Evolutionary conservation across 495 filamentous ascomycete species (phyloP).

Genomic region (Xylaria flabelliformis): DNA sequence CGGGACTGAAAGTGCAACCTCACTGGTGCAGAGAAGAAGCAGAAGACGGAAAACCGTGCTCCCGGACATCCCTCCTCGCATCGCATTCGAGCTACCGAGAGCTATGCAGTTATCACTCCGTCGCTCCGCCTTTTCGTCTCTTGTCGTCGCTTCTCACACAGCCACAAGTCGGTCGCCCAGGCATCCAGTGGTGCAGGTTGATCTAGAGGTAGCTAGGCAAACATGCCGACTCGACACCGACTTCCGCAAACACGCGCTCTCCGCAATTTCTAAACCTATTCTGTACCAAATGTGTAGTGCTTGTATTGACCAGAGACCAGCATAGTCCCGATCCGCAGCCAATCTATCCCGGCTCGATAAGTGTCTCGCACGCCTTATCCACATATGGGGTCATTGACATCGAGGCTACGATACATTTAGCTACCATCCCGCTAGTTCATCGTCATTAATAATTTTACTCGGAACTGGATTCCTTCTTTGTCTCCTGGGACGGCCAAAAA

Average conservation of each 20-base stretch:
- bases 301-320: constrained; percentile 13
- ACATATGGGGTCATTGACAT: not conserved
- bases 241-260: constrained; percentile 1
- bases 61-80: constrained; percentile 10
- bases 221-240: not conserved
- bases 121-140: constrained; percentile 21
- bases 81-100: not conserved
- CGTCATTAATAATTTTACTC: not conserved
- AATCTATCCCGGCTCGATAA: constrained; percentile 11
- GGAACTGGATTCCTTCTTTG: not conserved
- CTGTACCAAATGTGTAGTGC: not conserved
- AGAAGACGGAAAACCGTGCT: constrained; percentile 4
- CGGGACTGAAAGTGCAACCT: constrained; percentile 25
- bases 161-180: constrained; percentile 4
- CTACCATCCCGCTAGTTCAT: constrained; percentile 19
- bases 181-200: not conserved
- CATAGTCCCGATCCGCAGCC: constrained; percentile 4
- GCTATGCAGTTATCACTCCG: not conserved
- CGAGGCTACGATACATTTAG: not conserved
- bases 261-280: constrained; percentile 3
- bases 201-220: constrained; percentile 4
- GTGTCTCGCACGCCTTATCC: constrained; percentile 9
- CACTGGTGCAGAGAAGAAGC: not conserved
- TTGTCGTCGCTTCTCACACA: constrained; percentile 6
- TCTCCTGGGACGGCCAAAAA: not conserved